Evolutionary conservation across 192 early-diverging fungal species (phyloP).

Genomic region (Phycomyces nitens): DNA sequence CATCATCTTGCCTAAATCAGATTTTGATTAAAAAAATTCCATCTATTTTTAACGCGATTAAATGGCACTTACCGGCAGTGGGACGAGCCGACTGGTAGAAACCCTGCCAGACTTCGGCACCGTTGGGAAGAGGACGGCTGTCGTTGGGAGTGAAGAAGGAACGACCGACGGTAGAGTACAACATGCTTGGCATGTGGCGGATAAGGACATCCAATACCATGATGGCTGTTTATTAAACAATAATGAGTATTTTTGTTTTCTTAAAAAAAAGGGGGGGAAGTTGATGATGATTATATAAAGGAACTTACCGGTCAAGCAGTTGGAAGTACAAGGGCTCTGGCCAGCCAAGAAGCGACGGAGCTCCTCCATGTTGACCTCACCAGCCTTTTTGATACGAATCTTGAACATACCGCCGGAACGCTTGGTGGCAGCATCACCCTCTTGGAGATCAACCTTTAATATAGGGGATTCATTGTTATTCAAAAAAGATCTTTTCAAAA

Average conservation of each 20-base stretch:
- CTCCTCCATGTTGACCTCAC: conserved; percentile 63
- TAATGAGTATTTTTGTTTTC: too few species aligned
- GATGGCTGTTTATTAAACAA: conserved; percentile 38
- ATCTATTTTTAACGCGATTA: conserved; percentile 1
- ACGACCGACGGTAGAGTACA: conserved; percentile 74
- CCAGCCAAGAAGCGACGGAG: conserved; percentile 48
- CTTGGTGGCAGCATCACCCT: conserved; percentile 24
- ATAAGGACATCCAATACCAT: conserved; percentile 81
- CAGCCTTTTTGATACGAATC: conserved; percentile 61
- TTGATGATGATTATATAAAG: too few species aligned
- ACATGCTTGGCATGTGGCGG: conserved; percentile 70
- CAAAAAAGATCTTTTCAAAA: too few species aligned
- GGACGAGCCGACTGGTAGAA: conserved; percentile 87
- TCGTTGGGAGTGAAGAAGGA: conserved; percentile 85
- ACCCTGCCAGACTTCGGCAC: conserved; percentile 90
- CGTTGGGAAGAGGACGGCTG: conserved; percentile 50
- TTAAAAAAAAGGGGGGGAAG: not conserved
- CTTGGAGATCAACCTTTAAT: conserved; percentile 35
- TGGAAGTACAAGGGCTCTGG: conserved; percentile 36
- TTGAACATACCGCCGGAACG: conserved; percentile 55
- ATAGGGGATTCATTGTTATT: too few species aligned
- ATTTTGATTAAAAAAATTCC: not conserved
- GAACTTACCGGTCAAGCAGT: conserved; percentile 38
- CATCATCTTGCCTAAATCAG: conserved; percentile 51
- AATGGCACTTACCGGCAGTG: conserved; percentile 57